Evolutionary conservation across 495 filamentous ascomycete species (phyloP), one percentile per base, ranked within the genome.

Genomic region (Penicillium taxi): DNA sequence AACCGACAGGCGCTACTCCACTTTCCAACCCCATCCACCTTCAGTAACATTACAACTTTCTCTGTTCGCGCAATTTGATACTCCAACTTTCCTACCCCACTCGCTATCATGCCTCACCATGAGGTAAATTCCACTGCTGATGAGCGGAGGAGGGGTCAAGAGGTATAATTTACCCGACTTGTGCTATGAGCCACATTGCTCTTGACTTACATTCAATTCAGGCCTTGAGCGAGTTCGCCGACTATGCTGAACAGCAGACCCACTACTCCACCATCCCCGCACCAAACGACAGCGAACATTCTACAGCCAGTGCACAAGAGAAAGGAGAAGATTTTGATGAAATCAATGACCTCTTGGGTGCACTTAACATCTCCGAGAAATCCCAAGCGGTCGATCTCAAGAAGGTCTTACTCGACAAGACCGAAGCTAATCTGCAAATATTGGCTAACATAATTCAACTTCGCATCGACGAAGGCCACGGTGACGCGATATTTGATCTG

Each of bases 161-260:
- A 84, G 36, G 84, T 87, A 76, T 41, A 71, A 49, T 12, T 29
- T 31, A 14, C 35, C 40, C 20, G 17, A 20, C 17, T 32, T 26
- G 15, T 20, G 17, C 8, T 7, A 11, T 8, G 36, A 16, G 18
- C 12, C 30, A 4, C 19, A 9, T 16, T 16, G 9, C n/a, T 34
- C 42, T 37, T 19, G 23, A 26, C 28, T 39, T 41, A 42, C 35
- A 45, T 29, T 22, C 34, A 26, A 17, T 36, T 39, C 43, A 91
- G 85, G 91, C 91, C 13, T 72, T 98, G 41, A 90, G 84, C 70
- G 91, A 96, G 47, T 98, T 98, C 54, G 87, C 93, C 56, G 91
- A 96, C 59, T 96, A 94, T 48, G 93, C 94, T 40, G 88, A 96
- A 58, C 87, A 98, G 58, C 90, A 96, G 59, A 73, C 76, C 3